Evolutionary conservation across 2,329 filamentous ascomycete genomes (phyloP), one percentile per base, ranked within the genome.

Genomic region (Dendrostoma leiphaemia): DNA sequence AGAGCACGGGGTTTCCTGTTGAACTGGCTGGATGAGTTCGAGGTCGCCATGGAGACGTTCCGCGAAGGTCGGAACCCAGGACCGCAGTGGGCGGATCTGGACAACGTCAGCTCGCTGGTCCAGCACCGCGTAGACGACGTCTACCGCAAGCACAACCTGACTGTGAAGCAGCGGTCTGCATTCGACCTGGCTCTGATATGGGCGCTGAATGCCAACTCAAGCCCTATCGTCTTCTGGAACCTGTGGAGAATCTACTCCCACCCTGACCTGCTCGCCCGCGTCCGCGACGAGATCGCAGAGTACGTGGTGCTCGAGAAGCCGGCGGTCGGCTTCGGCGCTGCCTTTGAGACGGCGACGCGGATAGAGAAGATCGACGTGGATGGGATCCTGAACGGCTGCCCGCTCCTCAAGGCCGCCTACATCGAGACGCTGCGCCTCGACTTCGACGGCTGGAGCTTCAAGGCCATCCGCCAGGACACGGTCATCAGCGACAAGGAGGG

Each of bases 381-480:
- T 1, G 68, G 64, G 0, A 56, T 75, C 3, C 44, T 73, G 19
- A 61, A 60, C 6, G 64, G 66, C 9, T 74, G 72, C 48, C 71
- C 71, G 4, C 57, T 70, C 5, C 66, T 76, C 12, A 68, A 72
- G 46, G 71, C 71, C 1, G 64, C 69, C 2, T 73, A 74, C 38
- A 58, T 73, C 5, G 74, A 77, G 57, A 74, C 72, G 0, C 43
- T 75, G 44, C 63, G 74, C 10, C 47, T 74, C 0, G 74, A 76
- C 26, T 67, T 70, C 15, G 65, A 66, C 13, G 60, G 63, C 3
- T 70, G 69, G 67, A 60, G 62, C 1, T 60, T 68, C 41, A 67
- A 63, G 19, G 61, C 58, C 37, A 50, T 72, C 34, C 61, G 62
- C n/a, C 59, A 71, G 49, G 70, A 74, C 28, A 60, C 66, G 1